Conservation (phyloP, 1,284 basidiomycete genomes). For the Puccinia polysora region DNA sequence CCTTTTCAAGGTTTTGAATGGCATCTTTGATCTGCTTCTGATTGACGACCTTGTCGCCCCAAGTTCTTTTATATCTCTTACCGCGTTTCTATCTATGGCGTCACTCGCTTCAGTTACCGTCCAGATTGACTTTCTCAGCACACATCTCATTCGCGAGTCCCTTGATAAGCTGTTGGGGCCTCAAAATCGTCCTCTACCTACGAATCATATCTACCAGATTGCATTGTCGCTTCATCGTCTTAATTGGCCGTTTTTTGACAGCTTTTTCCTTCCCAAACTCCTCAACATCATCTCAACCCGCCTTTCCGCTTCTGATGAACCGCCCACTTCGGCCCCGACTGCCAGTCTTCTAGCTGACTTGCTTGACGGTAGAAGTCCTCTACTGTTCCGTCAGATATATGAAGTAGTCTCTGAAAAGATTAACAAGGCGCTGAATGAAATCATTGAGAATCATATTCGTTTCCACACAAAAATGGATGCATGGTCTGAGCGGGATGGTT, state of each 20-base stretch:
- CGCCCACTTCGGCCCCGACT: conserved; percentile 6
- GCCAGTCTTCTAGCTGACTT: conserved; percentile 32
- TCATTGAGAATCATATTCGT: conserved; percentile 11
- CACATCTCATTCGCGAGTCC: conserved; percentile 16
- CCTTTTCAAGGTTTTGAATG: conserved; percentile 14
- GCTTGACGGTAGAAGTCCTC: conserved; percentile 11
- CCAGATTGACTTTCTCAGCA: conserved; percentile 23
- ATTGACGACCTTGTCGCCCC: not conserved
- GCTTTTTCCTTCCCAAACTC: conserved; percentile 31
- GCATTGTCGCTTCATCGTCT: conserved; percentile 29
- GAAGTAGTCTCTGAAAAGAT: conserved; percentile 9
- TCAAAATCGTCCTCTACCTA: not conserved
- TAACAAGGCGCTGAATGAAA: conserved; percentile 1
- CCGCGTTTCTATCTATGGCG: conserved; percentile 20
- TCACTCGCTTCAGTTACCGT: conserved; percentile 28
- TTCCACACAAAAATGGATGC: conserved; percentile 10
- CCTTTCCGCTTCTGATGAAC: not conserved
- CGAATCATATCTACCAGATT: conserved; percentile 13
- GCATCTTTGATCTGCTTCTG: conserved; percentile 5
- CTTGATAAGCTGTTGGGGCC: conserved; percentile 20
- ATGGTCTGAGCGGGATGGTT: not conserved
- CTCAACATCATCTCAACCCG: conserved; percentile 8
- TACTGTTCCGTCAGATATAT: conserved; percentile 1
- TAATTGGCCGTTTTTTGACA: conserved; percentile 32
- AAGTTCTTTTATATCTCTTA: conserved; percentile 1